A percentile compares a stretch with the other conserved stretches of the same genome.
These are phyloP conservation scores for Apiospora rasikravindrae DNA, from an alignment of 2,329 filamentous ascomycete genomes.

Conservation along the genomic window DNA sequence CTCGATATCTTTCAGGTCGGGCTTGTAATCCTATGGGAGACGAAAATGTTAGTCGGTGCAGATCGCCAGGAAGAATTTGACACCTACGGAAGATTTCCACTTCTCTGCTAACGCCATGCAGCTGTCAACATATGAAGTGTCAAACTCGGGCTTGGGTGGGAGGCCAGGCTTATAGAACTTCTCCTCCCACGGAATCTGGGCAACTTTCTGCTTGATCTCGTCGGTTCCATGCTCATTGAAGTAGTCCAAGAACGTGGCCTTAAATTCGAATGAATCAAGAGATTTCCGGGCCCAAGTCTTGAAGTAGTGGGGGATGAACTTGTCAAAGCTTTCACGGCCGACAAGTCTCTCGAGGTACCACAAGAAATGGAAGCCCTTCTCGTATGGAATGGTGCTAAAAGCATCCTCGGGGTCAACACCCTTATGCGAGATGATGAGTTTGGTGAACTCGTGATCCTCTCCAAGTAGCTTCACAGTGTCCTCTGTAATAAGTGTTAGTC, in stretches of 20 bases:
- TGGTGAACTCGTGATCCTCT: conserved; percentile 88
- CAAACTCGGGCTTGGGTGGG: conserved; percentile 88
- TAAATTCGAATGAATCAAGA: conserved; percentile 94
- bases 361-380: conserved; percentile 95
- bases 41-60: neutral
- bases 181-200: conserved; percentile 83
- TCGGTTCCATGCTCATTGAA: conserved; percentile 71
- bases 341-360: conserved; percentile 88
- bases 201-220: conserved; percentile 67
- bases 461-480: conserved; percentile 82
- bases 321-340: conserved; percentile 86
- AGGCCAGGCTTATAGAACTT: conserved; percentile 89
- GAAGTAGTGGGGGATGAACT: conserved; percentile 96
- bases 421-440: conserved; percentile 84
- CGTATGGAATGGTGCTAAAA: conserved; percentile 91
- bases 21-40: conserved; percentile 59
- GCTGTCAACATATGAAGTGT: conserved; percentile 83
- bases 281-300: conserved; percentile 83
- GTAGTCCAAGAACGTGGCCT: conserved; percentile 83
- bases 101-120: conserved; percentile 83
- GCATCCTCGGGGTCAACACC: conserved; percentile 95
- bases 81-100: conserved; percentile 69
- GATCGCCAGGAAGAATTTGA: neutral
- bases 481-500: conserved; percentile 46
- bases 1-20: conserved; percentile 70